Base-by-base conservation (phyloP, 441 rosid species). In the Erodium trifolium region DNA sequence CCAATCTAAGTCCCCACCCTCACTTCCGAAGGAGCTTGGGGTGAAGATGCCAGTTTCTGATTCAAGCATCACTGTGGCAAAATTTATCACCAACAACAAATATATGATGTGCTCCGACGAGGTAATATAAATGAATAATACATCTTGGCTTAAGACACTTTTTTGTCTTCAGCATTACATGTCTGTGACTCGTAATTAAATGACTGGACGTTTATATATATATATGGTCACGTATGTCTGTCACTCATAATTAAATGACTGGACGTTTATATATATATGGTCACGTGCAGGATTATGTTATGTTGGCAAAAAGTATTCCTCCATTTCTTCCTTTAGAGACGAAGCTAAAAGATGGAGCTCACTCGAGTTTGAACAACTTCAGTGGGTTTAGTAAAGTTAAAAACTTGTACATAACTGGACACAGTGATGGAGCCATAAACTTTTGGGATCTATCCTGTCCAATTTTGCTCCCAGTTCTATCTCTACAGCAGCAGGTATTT, bases 361-460 rank as follows among this genome's bases (percentile, higher is more conserved):
- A 78, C 63, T 57, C 72, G 13, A 72, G 68, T 67, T 55, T 80
- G 13, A 79, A 72, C 65, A 80, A 78, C 55, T 87, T 88, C 76
- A 81, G 77, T 70, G 97, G 97, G 67, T 88, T 91, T 77, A 55
- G 86, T 67, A 90, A 89, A 83, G 81, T 91, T 71, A 88, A 83
- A 72, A 86, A 93, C 78, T 76, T 93, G 78, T 88, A 81, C 80
- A 81, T 93, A 74, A 85, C 92, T 27, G 99, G 99, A 49, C 99
- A 91, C 71, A 79, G 84, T 68, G 88, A 91, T 78, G 99, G 99
- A 77, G 81, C 85, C 62, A 81, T 87, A 74, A 76, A 88, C 68
- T 85, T 93, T 70, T 93, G 97, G 99, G 96, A 93, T 79, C 79
- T 83, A 71, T 78, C 96, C 9, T 88, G 90, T 73, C 87, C 92